Evolutionary conservation across 2,329 filamentous ascomycete species (phyloP), one percentile per base, ranked within the genome.

Genomic region (Elsinoe batatas): DNA sequence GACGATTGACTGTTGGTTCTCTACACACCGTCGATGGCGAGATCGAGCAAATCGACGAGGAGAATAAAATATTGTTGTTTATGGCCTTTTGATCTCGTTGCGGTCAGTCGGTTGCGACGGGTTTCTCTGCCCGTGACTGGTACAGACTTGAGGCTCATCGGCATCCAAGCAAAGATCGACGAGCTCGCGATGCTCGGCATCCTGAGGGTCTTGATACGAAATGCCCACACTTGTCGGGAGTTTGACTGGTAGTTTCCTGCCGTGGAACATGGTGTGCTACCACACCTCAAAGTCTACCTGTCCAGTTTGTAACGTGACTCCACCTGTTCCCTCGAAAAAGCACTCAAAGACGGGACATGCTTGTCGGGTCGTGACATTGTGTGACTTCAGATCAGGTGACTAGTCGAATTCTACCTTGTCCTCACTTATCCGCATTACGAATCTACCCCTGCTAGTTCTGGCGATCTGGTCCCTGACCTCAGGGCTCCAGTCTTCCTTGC

Each of bases 381-480:
- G 20, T 44, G 40, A 26, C 32, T 37, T 35, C 15, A 15, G 32
- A 11, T 38, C 26, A 35, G 26, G 7, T 26, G 18, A 51, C 11
- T 38, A 20, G 8, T n/a, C 47, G 7, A 38, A n/a, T 18, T n/a
- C 12, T 12, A 54, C 53, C 12, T 38, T 38, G 12, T 54, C 20
- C 6, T 11, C 18, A n/a, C 11, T 22, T 18, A 55, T 47, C 17
- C 38, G 33, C 53, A 55, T 20, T 7, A 30, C n/a, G 22, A 47
- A 17, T 47, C 30, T 55, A 20, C 37, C 37, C 15, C 32, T 46
- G 22, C 26, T 42, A 15, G 30, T 55, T 22, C 40, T 35, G 20
- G 17, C 15, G 17, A 54, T 54, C 51, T 54, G 36, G 22, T 42
- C 37, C 38, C 37, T 54, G 51, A 44, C 20, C 18, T 54, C 51